Base-by-base conservation (phyloP, 306 rosid species). In the Glycine soja region DNA sequence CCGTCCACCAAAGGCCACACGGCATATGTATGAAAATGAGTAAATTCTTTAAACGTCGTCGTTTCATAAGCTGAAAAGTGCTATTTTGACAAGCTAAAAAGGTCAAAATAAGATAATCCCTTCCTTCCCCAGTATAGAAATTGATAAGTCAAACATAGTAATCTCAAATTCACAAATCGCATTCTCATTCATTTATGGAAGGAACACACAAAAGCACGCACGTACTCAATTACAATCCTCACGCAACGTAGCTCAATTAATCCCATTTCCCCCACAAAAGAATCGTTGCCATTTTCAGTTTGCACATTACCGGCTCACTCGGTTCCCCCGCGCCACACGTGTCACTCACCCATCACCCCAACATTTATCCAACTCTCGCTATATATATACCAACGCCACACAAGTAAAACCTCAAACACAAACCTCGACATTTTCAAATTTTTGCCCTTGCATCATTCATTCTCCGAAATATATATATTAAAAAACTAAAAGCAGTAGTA, bases 261-360 rank as follows among this genome's bases (percentile, higher is more conserved):
- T 54, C 12, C 36, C 2, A 13, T 63, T 63, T 53, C 13, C 12
- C 16, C 69, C 46, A 63, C 42, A 36, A 8, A 19, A 47, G 36
- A 57, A 45, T 12, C 45, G 2, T 63, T 8, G n/a, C 66, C 43
- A 58, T 73, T 67, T 74, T 81, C 15, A 11, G 65, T 42, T 81
- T 19, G 63, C 1, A 30, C 18, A 34, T 76, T 42, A 42, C 46
- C 46, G 9, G 46, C 46, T 42, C 46, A 42, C 46, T 9, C 92
- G 82, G 87, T 88, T 84, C 51, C 64, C 83, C 83, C 65, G 56
- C 19, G 36, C 14, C 19, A 50, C 34, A 91, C 93, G 90, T 86
- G 92, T 84, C 91, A 69, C 10, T 19, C 64, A 45, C 18, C 65
- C 72, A 51, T 63, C 76, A 24, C 52, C 73, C 11, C 11, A 51